Conservation (phyloP, 768 basidiomycete species). For the Auricularia heimuer region DNA sequence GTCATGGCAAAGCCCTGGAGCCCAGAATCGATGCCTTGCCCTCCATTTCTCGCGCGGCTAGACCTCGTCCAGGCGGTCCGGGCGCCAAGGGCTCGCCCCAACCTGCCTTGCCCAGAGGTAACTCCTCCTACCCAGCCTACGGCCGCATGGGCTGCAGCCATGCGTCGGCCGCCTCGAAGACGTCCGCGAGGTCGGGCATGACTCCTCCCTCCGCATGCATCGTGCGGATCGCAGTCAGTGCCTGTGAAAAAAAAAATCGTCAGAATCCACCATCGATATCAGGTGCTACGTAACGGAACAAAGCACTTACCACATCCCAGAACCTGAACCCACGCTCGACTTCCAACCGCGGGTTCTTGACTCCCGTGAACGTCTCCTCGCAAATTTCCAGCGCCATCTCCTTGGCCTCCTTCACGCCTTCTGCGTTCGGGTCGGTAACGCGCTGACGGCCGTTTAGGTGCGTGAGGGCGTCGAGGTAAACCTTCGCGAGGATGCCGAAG, state of each 20-base stretch:
- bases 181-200: constrained; percentile 78
- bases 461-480: constrained; percentile 87
- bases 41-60: neutral
- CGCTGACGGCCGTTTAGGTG: constrained; percentile 74
- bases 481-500: constrained; percentile 94
- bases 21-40: neutral
- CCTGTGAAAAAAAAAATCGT: constrained; percentile 30
- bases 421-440: constrained; percentile 66
- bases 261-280: neutral
- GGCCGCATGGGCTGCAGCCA: constrained; percentile 91
- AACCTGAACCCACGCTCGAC: constrained; percentile 96
- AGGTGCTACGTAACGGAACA: constrained; percentile 5
- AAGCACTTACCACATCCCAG: constrained; percentile 84
- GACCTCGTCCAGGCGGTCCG: neutral
- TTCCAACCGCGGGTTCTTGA: constrained; percentile 78
- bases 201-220: constrained; percentile 77
- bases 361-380: constrained; percentile 84
- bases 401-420: constrained; percentile 76
- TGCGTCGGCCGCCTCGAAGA: constrained; percentile 91
- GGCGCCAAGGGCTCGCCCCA: neutral
- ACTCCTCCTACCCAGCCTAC: constrained; percentile 26
- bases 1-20: neutral
- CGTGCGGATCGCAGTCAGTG: constrained; percentile 82
- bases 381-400: constrained; percentile 81
- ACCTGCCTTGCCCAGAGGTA: neutral